A percentile compares a stretch with the other conserved stretches of the same genome.
Conservation (phyloP, 257 asterid species). For the Capsicum baccatum region DNA sequence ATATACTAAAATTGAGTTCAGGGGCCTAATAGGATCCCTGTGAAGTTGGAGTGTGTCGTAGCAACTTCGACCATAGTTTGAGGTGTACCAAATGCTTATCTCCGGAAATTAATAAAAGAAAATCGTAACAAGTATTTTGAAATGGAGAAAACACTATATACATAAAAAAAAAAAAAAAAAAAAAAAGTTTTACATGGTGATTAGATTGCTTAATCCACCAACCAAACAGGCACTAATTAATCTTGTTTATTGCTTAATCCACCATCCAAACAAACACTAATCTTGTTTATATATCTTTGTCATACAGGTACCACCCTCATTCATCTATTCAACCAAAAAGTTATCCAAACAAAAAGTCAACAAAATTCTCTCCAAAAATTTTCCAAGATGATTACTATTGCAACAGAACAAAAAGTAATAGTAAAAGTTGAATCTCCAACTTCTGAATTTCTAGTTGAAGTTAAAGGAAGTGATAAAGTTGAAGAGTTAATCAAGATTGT, state of each 20-base stretch:
- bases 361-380: not conserved
- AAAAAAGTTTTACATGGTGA: no score
- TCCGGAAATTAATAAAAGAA: no score
- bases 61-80: no score
- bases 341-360: not conserved
- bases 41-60: no score
- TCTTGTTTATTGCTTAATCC: not conserved
- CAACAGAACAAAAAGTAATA: slow-evolving; percentile 30
- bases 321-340: not conserved
- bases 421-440: slow-evolving; percentile 47
- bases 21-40: no score
- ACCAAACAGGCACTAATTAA: no score
- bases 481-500: slow-evolving; percentile 35
- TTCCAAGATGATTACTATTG: slow-evolving; percentile 6
- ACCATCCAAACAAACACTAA: not conserved
- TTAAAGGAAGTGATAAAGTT: slow-evolving; percentile 41
- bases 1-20: no score
- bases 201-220: no score
- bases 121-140: no score
- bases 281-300: not conserved
- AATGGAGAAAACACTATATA: no score
- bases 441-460: slow-evolving; percentile 36
- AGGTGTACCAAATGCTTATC: no score
- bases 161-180: no score
- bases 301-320: not conserved